Evolutionary conservation across 331 rosid genomes (phyloP).

Genomic region (Malus hybrid): DNA sequence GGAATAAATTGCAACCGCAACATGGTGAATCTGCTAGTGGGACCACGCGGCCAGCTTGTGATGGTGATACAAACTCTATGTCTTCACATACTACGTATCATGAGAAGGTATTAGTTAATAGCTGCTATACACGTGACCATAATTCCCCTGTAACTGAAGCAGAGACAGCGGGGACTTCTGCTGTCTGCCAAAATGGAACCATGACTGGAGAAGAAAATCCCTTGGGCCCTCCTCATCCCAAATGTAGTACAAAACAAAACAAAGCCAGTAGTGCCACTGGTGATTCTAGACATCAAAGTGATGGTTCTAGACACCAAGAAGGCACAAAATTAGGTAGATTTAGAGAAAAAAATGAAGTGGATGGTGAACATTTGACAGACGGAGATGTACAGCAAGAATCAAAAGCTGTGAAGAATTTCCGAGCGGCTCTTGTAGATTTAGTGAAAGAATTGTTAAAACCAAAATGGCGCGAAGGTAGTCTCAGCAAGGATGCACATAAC

Average conservation of each 20-base stretch:
- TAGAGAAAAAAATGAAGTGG: conserved; percentile 34
- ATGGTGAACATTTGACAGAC: conserved; percentile 37
- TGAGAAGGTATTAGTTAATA: conserved; percentile 42
- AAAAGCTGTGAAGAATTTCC: conserved; percentile 45
- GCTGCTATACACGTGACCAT: conserved; percentile 31
- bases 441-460: conserved; percentile 91
- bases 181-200: conserved; percentile 38
- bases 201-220: conserved; percentile 30
- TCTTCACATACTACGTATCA: conserved; percentile 58
- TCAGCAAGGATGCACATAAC: conserved; percentile 78
- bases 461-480: conserved; percentile 77
- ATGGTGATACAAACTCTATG: conserved; percentile 65
- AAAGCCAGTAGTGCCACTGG: conserved; percentile 12
- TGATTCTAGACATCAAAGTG: conserved; percentile 40
- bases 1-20: conserved; percentile 25
- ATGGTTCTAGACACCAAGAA: conserved; percentile 32
- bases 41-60: conserved; percentile 37
- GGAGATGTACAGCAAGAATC: conserved; percentile 45
- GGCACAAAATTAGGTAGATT: conserved; percentile 38
- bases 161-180: conserved; percentile 51
- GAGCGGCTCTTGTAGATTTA: conserved; percentile 64
- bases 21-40: conserved; percentile 40
- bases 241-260: conserved; percentile 24
- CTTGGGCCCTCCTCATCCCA: conserved; percentile 15
- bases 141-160: conserved; percentile 38